These are phyloP conservation scores for Chalciporus sp. DNA, from an alignment of 1,284 basidiomycete species.

Conservation along the genomic window DNA sequence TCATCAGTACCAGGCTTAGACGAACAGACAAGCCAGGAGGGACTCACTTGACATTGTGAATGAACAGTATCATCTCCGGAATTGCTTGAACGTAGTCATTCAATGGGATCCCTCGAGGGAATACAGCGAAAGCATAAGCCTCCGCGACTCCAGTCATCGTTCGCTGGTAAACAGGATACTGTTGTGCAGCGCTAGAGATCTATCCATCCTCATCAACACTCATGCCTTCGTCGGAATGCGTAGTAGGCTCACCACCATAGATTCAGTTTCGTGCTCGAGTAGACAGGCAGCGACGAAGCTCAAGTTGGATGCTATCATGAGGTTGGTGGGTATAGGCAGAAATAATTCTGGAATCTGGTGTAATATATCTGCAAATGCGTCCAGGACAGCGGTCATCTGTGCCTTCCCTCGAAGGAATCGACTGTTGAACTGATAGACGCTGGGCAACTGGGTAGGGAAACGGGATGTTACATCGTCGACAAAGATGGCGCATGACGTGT, in stretches of 20 bases:
- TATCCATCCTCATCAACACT: neutral
- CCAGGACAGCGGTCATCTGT: constrained; percentile 29
- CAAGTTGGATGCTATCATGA: constrained; percentile 33
- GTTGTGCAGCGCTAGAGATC: constrained; percentile 19
- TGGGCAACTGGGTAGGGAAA: constrained; percentile 19
- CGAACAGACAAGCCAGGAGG: no score
- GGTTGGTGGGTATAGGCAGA: constrained; percentile 18
- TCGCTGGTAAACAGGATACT: constrained; percentile 35
- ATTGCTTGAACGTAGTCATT: constrained; percentile 37
- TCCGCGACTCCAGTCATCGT: constrained; percentile 32
- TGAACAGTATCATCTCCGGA: constrained; percentile 34
- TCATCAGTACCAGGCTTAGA: no score
- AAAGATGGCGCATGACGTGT: constrained; percentile 30
- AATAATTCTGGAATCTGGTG: constrained; percentile 22
- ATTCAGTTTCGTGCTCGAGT: constrained; percentile 34
- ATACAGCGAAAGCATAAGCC: constrained; percentile 34
- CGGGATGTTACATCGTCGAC: constrained; percentile 32
- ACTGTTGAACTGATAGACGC: constrained; percentile 30
- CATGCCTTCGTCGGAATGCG: no score
- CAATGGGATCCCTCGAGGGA: constrained; percentile 30
- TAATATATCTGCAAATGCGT: constrained; percentile 32
- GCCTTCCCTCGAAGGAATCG: constrained; percentile 21
- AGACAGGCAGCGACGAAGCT: constrained; percentile 29
- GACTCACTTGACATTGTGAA: constrained; percentile 30
- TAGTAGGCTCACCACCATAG: constrained; percentile 10